phyloP scores from a whole-genome alignment of 73 alveolate genomes.

The Paramecium octaurelia region DNA sequence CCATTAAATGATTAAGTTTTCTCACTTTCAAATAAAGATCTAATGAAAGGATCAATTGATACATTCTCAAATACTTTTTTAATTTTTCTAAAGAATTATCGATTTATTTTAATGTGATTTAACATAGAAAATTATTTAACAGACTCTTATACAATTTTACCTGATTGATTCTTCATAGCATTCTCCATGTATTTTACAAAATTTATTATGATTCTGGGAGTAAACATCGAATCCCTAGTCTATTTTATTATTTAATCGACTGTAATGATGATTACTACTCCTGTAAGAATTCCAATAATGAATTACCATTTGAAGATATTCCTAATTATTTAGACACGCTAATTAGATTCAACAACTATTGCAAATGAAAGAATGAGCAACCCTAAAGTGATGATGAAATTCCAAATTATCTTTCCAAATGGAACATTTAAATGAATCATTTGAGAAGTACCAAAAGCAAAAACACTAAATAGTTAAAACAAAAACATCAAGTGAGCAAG shows the following conservation, averaged over 20 bases:
- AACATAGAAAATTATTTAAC: background rate
- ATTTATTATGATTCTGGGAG: background rate
- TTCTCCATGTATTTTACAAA: background rate
- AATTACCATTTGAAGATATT: conserved; percentile 16
- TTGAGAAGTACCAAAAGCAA: conserved; percentile 9
- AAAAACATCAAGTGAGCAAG: conserved; percentile 10
- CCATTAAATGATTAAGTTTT: conserved; percentile 22
- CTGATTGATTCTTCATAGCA: background rate
- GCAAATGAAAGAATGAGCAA: background rate
- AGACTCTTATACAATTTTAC: background rate
- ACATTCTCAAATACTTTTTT: conserved; percentile 21
- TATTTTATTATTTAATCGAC: background rate
- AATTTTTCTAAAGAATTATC: background rate
- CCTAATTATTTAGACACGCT: background rate
- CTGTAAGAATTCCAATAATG: background rate
- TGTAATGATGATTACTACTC: background rate
- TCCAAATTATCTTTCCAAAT: background rate
- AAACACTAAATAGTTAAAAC: background rate
- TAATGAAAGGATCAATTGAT: conserved; percentile 14
- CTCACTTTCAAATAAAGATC: conserved; percentile 34
- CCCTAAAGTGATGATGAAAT: background rate
- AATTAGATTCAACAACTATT: background rate
- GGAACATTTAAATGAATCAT: background rate
- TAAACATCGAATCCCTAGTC: background rate
- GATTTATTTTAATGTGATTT: background rate